These are phyloP conservation scores for Cenchrus americanus DNA, from an alignment of 176 grass and related monocot genomes.

Conservation along the genomic window DNA sequence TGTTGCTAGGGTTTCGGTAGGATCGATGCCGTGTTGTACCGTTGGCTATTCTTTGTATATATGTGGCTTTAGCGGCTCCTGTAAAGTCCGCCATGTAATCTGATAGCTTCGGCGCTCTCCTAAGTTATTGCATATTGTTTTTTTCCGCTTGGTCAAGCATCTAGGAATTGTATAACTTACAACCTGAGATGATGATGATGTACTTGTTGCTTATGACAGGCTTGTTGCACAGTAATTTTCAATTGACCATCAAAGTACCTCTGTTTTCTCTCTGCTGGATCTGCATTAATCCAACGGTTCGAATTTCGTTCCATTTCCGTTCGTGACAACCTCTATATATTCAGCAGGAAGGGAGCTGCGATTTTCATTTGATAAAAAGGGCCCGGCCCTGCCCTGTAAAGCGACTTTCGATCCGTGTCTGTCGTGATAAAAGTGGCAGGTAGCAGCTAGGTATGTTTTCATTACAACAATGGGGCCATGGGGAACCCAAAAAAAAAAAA, in stretches of 20 bases:
- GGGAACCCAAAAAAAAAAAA: no score
- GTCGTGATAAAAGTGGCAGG: background rate
- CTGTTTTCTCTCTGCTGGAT: background rate
- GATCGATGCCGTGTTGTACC: constrained; percentile 37
- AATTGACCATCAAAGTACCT: no score
- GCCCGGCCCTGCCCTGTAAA: background rate
- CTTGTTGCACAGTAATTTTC: background rate
- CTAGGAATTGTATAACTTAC: constrained; percentile 24
- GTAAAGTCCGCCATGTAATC: constrained; percentile 50
- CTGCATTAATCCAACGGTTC: background rate
- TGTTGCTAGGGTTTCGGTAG: constrained; percentile 38
- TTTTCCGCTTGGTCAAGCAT: background rate
- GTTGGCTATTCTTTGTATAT: constrained; percentile 48
- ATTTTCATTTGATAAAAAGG: background rate
- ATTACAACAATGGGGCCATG: background rate
- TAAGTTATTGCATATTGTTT: constrained; percentile 35
- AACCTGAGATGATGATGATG: constrained; percentile 17
- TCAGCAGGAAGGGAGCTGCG: background rate
- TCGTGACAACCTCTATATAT: background rate
- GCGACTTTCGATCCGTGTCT: background rate
- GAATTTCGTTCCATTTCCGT: no score
- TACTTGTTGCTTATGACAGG: constrained; percentile 18
- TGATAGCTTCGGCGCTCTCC: constrained; percentile 27
- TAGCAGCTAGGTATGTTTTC: background rate
- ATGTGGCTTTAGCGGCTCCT: constrained; percentile 42